Conservation (phyloP, 73 alveolate genomes). For the Stentor coeruleus region DNA sequence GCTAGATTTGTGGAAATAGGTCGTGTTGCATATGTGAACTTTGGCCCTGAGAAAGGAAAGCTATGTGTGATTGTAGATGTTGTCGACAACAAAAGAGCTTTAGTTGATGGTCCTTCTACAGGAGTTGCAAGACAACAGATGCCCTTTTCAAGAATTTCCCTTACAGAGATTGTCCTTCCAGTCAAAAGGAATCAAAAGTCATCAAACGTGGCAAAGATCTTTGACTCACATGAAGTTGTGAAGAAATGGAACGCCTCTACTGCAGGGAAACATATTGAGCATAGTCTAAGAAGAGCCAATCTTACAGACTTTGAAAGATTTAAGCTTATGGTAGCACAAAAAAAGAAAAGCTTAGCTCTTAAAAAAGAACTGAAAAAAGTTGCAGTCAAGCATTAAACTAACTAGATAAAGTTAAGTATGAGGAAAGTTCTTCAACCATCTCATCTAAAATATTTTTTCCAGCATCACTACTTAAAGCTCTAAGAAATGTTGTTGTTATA, state of each 20-base stretch:
- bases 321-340: slow-evolving; percentile 57
- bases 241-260: too few species aligned
- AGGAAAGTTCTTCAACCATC: too few species aligned
- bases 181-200: background rate
- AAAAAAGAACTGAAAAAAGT: too few species aligned
- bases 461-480: too few species aligned
- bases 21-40: slow-evolving; percentile 58
- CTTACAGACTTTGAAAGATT: slow-evolving; percentile 72
- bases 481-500: too few species aligned
- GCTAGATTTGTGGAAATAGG: slow-evolving; percentile 73
- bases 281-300: too few species aligned
- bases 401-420: too few species aligned
- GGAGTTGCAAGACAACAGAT: slow-evolving; percentile 82
- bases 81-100: slow-evolving; percentile 73
- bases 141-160: slow-evolving; percentile 75
- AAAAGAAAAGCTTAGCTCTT: slow-evolving; percentile 32
- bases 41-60: slow-evolving; percentile 65
- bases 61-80: slow-evolving; percentile 78
- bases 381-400: too few species aligned
- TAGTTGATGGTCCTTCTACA: slow-evolving; percentile 62
- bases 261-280: too few species aligned
- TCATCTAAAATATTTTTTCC: too few species aligned
- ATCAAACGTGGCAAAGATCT: slow-evolving; percentile 39
- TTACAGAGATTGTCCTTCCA: slow-evolving; percentile 51
- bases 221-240: too few species aligned